Base-by-base conservation (phyloP, 306 rosid species). In the Acmispon strigosus region DNA sequence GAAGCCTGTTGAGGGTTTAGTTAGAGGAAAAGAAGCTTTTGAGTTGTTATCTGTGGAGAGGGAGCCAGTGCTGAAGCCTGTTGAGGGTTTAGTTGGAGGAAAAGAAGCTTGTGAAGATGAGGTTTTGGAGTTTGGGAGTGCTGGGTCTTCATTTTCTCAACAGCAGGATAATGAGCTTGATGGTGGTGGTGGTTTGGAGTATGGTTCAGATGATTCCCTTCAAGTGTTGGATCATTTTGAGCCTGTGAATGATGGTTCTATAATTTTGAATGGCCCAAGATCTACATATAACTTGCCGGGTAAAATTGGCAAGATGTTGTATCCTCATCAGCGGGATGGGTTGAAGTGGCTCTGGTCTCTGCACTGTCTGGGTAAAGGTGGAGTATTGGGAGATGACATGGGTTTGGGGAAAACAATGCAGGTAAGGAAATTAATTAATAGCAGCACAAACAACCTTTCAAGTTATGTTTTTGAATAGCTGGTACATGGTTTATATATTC, bases 371-470 rank as follows among this genome's bases (percentile, higher is more conserved):
- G 90, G 92, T 10, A 92, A 92, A 82, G 96, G 98, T 68, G 98
- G 98, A 75, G 86, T 92, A 54, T 84, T 92, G 80, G 98, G 98
- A 11, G 98, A 92, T 84, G 98, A 92, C 76, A 92, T 90, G 98
- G 98, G 98, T 47, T 64, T 92, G 80, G 98, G 98, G 5, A 92
- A 92, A 84, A 92, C 98, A 14, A 92, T 90, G 98, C 98, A 92
- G 92, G 98, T 90, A 88, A 67, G 44, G 60, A 72, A 76, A 70
- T 73, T 44, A 61, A 42, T 19, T n/a, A n/a, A n/a, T n/a, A n/a
- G n/a, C n/a, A 27, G 41, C 13, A 16, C 58, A 44, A 58, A 55
- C 54, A 55, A 13, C 18, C 20, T 42, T 17, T 76, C 19, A 55
- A 32, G 32, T 32, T 32, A 32, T 32, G 37, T 32, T 32, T 78